Conservation (phyloP, 2,329 filamentous ascomycete species). For the Apiospora kogelbergensis region DNA sequence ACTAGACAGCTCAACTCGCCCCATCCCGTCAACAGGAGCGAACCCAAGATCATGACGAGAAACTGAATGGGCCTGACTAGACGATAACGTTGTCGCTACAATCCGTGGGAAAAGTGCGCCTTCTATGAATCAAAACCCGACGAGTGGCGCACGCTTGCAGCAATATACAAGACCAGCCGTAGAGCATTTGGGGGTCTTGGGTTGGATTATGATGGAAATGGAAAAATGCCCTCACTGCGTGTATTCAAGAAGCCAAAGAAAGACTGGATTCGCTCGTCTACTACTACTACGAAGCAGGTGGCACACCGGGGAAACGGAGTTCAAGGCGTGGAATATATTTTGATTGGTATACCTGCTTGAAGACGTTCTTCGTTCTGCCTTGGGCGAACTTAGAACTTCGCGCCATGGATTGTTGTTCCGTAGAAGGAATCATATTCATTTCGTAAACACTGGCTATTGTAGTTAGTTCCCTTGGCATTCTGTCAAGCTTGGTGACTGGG, state of each 20-base stretch:
- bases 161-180: neutral
- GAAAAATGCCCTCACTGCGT: neutral
- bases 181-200: neutral
- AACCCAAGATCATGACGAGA: neutral
- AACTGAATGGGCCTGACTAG: neutral
- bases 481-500: neutral
- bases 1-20: too few relatives aligned
- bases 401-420: neutral
- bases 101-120: neutral
- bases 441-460: neutral
- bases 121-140: too few relatives aligned
- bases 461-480: neutral
- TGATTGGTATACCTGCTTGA: neutral
- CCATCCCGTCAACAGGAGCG: neutral
- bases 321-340: slow-evolving; percentile 12
- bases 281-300: neutral
- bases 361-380: neutral
- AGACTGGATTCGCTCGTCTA: neutral
- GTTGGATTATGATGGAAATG: neutral
- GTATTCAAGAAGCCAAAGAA: neutral
- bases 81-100: neutral
- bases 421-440: neutral
- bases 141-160: neutral
- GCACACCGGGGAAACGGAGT: slow-evolving; percentile 2
- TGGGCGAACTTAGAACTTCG: neutral